Base-by-base conservation (phyloP, 306 rosid genomes). In the Pyrus bretschneideri region DNA sequence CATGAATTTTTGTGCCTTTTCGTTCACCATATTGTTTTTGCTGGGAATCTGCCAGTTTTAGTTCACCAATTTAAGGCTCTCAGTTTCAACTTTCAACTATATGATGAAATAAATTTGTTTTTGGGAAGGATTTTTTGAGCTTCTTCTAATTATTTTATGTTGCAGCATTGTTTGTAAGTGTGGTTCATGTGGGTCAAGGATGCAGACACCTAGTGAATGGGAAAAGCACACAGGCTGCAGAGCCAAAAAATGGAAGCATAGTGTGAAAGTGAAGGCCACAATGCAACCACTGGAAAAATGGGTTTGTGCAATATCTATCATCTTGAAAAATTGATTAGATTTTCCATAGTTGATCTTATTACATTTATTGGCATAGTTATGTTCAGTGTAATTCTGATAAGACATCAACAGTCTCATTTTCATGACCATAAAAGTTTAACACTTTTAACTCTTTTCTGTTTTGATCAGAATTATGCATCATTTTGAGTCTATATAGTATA, bases 181-280 rank as follows among this genome's bases (percentile, higher is more conserved):
- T 78, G 90, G 87, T 78, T 84, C 90, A 10, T 95, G 99, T 83
- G 91, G 88, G 74, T 81, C 93, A 49, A 87, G 80, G 83, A 95
- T 90, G 89, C 95, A 88, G 81, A 90, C 95, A 73, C 91, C 82
- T 25, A 81, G 97, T 78, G 97, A 90, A 87, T 95, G 99, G 99
- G 99, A 95, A 85, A 80, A 78, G 40, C 99, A 95, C 83, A 88
- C 99, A 0, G 99, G 99, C 68, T 88, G 93, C 86, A 90, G 93
- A 88, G 97, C 99, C 3, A 95, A 95, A 85, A 92, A 95, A 81
- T 95, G 99, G 99, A 95, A 95, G 85, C 74, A 85, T 80, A 95
- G 97, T 75, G 99, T 95, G 83, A 95, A 88, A 91, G 97, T 92
- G 78, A 92, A 92, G 86, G 85, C 84, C 73, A 87, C 97, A 58